Conservation (phyloP, 257 asterid genomes). For the Solanum habrochaites region DNA sequence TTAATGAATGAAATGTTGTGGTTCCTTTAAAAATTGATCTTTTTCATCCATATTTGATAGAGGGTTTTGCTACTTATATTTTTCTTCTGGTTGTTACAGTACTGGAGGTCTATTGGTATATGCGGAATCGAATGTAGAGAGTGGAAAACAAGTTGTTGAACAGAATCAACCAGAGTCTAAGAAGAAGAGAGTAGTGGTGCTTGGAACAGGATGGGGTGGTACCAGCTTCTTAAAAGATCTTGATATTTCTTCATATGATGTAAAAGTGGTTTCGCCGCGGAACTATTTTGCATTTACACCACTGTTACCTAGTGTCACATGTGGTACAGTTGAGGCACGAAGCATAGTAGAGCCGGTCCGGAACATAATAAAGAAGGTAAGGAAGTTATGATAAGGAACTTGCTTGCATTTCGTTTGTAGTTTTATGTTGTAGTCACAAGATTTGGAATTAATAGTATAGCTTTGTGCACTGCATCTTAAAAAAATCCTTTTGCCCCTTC, state of each 20-base stretch:
- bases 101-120: conserved; percentile 1
- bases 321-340: conserved; percentile 6
- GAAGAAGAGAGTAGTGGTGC: conserved; percentile 5
- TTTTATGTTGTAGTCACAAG: not conserved
- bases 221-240: conserved; percentile 2
- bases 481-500: not conserved
- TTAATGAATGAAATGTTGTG: not conserved
- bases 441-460: not conserved
- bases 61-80: not conserved
- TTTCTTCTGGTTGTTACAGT: not conserved
- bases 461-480: not conserved
- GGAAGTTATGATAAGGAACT: not conserved
- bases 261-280: not conserved
- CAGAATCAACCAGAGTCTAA: not conserved
- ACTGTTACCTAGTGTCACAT: conserved; percentile 5
- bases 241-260: conserved; percentile 5
- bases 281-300: conserved; percentile 7
- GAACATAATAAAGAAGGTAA: conserved; percentile 3
- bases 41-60: not conserved
- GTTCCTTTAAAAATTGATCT: no score
- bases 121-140: not conserved
- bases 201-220: conserved; percentile 11
- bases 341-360: conserved; percentile 4
- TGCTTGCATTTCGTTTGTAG: not conserved
- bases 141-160: not conserved